Evolutionary conservation across 441 rosid genomes (phyloP), one percentile per base, ranked within the genome.

Genomic region (Flueggea neowawraea): DNA sequence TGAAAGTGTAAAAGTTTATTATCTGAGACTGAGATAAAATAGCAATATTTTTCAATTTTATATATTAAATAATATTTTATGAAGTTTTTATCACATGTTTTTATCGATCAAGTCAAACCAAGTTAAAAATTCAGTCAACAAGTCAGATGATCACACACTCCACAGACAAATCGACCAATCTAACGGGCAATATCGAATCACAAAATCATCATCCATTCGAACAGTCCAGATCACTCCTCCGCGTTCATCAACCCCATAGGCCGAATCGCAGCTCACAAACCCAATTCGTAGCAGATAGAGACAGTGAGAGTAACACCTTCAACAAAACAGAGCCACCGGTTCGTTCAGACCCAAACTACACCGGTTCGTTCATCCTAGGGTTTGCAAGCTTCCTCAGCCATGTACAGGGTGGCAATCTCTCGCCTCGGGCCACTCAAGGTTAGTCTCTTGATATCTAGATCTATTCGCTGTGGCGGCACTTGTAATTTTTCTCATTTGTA

Each of bases 351-450:
- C 17, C 10, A 44, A 14, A 14, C 5, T 11, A 10, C 17, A 28
- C 66, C 28, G 10, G 16, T 10, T 45, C 16, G 62, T 55, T 5
- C 66, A 33, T 31, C 22, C 67, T 61, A 63, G 76, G 65, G 63
- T 61, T 76, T 65, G 10, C 1, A 6, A 43, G 45, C 3, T 11
- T 6, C 45, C 33, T 44, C 17, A 66, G 58, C 61, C 62, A 85
- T 88, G 95, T 79, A 81, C 61, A 81, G 88, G 67, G 66, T 73
- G 10, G 84, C 82, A 55, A 83, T 85, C 58, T 81, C 74, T 60
- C 83, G 88, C 64, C 76, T 84, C 15, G 76, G 81, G 50, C 51
- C 83, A 61, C 74, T 82, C 64, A 84, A 81, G 87, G 90, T 88
- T 69, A 63, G 74, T 43, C 12, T 43, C 8, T 6, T 43, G 8